phyloP scores from a whole-genome alignment of 805 yeast genomes.

The Lipomyces lipofer region DNA sequence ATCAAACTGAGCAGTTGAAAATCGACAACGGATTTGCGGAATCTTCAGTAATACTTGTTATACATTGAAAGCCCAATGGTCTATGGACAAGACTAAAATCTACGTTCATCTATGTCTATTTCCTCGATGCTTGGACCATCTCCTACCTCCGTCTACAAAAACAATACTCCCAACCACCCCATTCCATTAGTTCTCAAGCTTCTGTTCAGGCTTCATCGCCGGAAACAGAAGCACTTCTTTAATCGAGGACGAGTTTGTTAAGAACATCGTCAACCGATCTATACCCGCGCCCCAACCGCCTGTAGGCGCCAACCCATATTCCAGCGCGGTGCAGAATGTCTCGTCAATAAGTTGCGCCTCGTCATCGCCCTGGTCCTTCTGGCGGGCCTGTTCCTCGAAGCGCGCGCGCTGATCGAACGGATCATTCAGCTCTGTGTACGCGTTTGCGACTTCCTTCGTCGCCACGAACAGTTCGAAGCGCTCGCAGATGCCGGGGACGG shows the following conservation, averaged over 20 bases:
- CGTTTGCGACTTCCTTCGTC: constrained; percentile 96
- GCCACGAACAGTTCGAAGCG: constrained; percentile 98
- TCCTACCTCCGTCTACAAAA: no score
- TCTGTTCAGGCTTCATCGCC: constrained; percentile 88
- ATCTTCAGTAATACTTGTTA: no score
- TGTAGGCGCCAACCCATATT: constrained; percentile 98
- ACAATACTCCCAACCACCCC: no score
- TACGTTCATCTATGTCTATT: no score
- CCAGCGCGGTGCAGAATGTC: constrained; percentile 95
- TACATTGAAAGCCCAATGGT: no score
- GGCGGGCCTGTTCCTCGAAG: constrained; percentile 98
- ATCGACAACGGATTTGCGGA: no score
- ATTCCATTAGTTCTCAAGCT: constrained; percentile 6
- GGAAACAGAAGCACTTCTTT: constrained; percentile 98
- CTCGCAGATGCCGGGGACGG: constrained; percentile 92
- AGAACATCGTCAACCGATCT: constrained; percentile 96
- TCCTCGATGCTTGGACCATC: no score
- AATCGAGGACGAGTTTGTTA: constrained; percentile 92
- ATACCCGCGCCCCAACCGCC: constrained; percentile 99
- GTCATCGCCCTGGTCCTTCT: constrained; percentile 98
- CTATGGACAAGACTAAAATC: no score
- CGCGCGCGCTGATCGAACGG: constrained; percentile 97
- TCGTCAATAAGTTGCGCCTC: constrained; percentile 97
- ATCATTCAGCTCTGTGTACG: constrained; percentile 98
- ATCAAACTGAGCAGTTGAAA: no score